A percentile compares a stretch with the other conserved stretches of the same genome.
Evolutionary conservation across 2,329 filamentous ascomycete genomes (phyloP).

Genomic region (Curvularia hawaiiensis): DNA sequence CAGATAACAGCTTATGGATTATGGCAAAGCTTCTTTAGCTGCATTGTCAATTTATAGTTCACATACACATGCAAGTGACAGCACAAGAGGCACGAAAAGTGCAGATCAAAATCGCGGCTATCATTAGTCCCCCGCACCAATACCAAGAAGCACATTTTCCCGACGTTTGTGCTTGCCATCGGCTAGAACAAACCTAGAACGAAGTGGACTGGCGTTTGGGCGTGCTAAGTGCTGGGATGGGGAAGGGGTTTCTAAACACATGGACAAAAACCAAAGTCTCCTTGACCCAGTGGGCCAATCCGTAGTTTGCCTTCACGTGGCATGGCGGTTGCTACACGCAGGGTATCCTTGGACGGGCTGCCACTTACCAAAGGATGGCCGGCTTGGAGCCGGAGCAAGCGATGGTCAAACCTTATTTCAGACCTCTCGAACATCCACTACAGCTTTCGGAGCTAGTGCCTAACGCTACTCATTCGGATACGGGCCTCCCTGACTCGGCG

Average conservation of each 20-base stretch:
- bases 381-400: conserved; percentile 26
- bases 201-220: not conserved
- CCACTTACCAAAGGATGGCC: conserved; percentile 18
- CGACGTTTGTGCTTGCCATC: conserved; percentile 2
- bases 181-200: conserved; percentile 10
- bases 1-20: not conserved
- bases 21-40: not conserved
- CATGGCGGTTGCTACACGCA: conserved; percentile 14
- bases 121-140: conserved; percentile 9
- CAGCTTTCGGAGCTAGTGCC: conserved; percentile 16
- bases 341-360: conserved; percentile 20
- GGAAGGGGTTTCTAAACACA: not conserved
- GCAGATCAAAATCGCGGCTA: conserved; percentile 6
- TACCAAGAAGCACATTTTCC: conserved; percentile 5
- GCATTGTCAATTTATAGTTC: conserved; percentile 7
- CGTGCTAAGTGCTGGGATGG: not conserved
- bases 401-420: conserved; percentile 26
- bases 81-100: conserved; percentile 7
- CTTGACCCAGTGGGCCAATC: conserved; percentile 2
- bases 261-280: not conserved
- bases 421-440: conserved; percentile 18
- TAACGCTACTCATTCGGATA: conserved; percentile 16
- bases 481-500: conserved; percentile 22
- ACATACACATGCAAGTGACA: conserved; percentile 12
- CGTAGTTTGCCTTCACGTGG: conserved; percentile 19